Conservation (phyloP, 768 basidiomycete species). For the Boletus rubescentipes region DNA sequence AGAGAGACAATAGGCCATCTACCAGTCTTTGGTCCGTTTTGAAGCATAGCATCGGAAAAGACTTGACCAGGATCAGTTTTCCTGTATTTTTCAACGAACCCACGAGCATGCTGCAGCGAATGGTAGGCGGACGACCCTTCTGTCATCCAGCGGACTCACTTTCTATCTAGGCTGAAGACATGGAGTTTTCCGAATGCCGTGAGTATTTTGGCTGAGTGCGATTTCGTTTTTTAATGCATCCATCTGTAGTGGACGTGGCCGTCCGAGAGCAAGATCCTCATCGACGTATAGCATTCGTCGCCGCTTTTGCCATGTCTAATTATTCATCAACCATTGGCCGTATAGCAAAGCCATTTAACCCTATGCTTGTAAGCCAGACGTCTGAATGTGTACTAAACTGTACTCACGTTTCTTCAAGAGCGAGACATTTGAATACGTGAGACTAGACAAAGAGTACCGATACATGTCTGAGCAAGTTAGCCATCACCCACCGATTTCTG, state of each 20-base stretch:
- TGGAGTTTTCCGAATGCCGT: constrained; percentile 95
- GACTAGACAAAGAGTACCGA: constrained; percentile 83
- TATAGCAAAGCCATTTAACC: constrained; percentile 97
- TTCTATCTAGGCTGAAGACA: constrained; percentile 73
- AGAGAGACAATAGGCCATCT: constrained; percentile 75
- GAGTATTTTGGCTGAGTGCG: constrained; percentile 30
- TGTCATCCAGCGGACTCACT: not conserved
- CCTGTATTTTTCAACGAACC: constrained; percentile 94
- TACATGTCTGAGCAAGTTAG: constrained; percentile 97
- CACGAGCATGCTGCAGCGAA: constrained; percentile 95
- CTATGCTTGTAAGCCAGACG: constrained; percentile 69
- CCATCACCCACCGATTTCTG: constrained; percentile 95
- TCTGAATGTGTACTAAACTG: not conserved
- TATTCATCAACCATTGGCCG: constrained; percentile 95
- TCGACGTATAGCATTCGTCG: constrained; percentile 86
- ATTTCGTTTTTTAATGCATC: constrained; percentile 4
- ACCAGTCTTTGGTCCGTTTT: constrained; percentile 94
- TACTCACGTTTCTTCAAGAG: constrained; percentile 41
- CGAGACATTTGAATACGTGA: constrained; percentile 94
- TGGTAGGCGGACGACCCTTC: constrained; percentile 47
- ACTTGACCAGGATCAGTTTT: constrained; percentile 93
- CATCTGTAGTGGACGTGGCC: constrained; percentile 74
- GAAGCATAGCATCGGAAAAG: constrained; percentile 95
- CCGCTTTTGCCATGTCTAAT: constrained; percentile 97
- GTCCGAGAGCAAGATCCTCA: constrained; percentile 72